A percentile compares a stretch with the other conserved stretches of the same genome.
Conservation (phyloP, 1,139 yeast genomes). For the Taphrina populina region DNA sequence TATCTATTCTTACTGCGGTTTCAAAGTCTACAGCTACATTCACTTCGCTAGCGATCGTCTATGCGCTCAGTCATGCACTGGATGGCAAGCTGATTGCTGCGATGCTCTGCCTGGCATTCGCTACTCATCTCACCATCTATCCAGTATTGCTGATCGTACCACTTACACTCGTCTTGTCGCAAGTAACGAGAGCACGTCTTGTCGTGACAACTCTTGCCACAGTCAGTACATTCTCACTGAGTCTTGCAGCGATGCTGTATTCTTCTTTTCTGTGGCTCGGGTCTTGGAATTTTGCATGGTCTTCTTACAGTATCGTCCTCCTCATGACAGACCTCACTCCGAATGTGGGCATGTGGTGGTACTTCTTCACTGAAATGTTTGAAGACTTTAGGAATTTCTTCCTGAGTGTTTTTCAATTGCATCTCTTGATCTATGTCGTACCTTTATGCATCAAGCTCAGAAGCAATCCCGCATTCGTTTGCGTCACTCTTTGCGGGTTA, state of each 20-base stretch:
- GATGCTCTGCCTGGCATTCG: conserved; percentile 58
- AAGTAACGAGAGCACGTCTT: conserved; percentile 39
- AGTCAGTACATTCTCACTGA: neutral
- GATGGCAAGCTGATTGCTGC: conserved; percentile 50
- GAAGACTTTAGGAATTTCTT: conserved; percentile 83
- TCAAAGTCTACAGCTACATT: conserved; percentile 68
- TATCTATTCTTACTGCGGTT: conserved; percentile 63
- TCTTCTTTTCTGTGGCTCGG: conserved; percentile 13
- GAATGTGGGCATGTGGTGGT: conserved; percentile 97
- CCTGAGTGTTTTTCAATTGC: conserved; percentile 77
- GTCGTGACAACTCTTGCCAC: conserved; percentile 32
- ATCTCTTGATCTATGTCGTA: conserved; percentile 62
- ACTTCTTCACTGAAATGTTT: conserved; percentile 91
- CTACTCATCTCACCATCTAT: conserved; percentile 64
- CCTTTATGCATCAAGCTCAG: conserved; percentile 73
- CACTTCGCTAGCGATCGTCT: conserved; percentile 58
- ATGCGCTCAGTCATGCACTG: conserved; percentile 54
- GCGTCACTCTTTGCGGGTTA: conserved; percentile 64
- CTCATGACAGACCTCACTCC: conserved; percentile 68
- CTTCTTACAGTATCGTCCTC: conserved; percentile 44
- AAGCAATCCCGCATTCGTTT: conserved; percentile 59
- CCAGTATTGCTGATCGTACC: conserved; percentile 62
- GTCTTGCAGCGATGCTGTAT: conserved; percentile 13
- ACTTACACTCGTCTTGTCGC: conserved; percentile 42
- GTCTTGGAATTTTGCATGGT: conserved; percentile 22